A percentile compares a stretch with the other conserved stretches of the same genome.
These are phyloP conservation scores for Aspergillus funiculosus DNA, from an alignment of 495 filamentous ascomycete species.

Conservation along the genomic window DNA sequence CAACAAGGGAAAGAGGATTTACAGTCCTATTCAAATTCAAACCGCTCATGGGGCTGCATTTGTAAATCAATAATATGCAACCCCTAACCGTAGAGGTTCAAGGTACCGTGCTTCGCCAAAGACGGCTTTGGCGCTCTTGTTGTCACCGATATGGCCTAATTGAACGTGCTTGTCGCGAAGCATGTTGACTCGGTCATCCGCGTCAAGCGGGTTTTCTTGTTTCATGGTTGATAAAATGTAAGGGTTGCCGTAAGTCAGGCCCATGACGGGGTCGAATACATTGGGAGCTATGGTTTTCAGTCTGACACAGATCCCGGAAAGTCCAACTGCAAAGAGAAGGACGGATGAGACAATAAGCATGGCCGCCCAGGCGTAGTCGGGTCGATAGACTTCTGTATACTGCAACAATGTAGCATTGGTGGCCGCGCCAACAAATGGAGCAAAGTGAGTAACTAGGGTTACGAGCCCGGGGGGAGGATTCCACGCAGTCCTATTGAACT, in stretches of 20 bases:
- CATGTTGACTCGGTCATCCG: constrained; percentile 5
- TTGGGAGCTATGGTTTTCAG: constrained; percentile 14
- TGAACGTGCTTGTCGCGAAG: constrained; percentile 5
- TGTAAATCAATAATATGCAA: neutral
- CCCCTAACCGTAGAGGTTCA: constrained; percentile 3
- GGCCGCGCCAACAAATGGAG: constrained; percentile 13
- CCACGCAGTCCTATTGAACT: neutral
- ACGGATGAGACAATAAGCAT: constrained; percentile 8
- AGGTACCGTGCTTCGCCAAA: constrained; percentile 11
- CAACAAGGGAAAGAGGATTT: too few relatives aligned
- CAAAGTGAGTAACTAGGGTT: neutral
- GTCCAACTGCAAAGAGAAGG: constrained; percentile 1
- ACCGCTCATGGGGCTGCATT: neutral
- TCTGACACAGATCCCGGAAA: constrained; percentile 9
- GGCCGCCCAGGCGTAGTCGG: constrained; percentile 10
- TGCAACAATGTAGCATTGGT: constrained; percentile 11
- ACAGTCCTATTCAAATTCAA: too few relatives aligned
- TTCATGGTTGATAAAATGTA: constrained; percentile 1
- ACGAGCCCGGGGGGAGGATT: neutral
- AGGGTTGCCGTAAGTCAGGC: constrained; percentile 14
- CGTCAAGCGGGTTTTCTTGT: constrained; percentile 5
- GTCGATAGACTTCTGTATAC: constrained; percentile 14
- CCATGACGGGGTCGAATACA: constrained; percentile 17
- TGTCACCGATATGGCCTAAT: constrained; percentile 6
- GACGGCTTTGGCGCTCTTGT: constrained; percentile 8